A percentile compares a stretch with the other conserved stretches of the same genome.
Evolutionary conservation across 2,329 filamentous ascomycete genomes (phyloP).

Genomic region (Arthrobotrys iridis): DNA sequence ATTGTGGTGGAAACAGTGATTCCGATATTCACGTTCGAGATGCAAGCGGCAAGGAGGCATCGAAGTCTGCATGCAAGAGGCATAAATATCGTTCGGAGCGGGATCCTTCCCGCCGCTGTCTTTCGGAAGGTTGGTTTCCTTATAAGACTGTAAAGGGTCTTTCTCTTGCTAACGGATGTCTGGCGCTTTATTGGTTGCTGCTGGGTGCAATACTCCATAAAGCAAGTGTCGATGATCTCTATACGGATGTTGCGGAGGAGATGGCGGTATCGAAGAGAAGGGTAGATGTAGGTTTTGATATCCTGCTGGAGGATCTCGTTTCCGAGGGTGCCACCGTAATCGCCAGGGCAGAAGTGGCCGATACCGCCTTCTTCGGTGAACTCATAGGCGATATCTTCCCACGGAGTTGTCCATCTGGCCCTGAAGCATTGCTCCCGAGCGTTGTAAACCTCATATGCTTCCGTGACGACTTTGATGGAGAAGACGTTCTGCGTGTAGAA

Average conservation of each 20-base stretch:
- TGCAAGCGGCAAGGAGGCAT: conserved; percentile 26
- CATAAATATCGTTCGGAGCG: conserved; percentile 30
- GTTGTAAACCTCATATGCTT: conserved; percentile 14
- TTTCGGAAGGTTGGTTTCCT: conserved; percentile 4
- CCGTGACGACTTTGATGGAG: conserved; percentile 34
- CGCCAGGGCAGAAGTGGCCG: conserved; percentile 34
- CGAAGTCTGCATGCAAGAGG: conserved; percentile 28
- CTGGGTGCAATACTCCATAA: conserved; percentile 24
- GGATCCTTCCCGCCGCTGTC: background rate
- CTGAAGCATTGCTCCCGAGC: conserved; percentile 37
- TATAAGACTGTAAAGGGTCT: background rate
- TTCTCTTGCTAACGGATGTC: conserved; percentile 7
- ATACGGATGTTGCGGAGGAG: conserved; percentile 36
- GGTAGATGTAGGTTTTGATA: conserved; percentile 40
- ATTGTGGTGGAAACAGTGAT: conserved; percentile 30
- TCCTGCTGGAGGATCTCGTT: conserved; percentile 37
- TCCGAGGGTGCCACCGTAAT: conserved; percentile 34
- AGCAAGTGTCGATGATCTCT: conserved; percentile 39
- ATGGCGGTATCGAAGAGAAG: conserved; percentile 33
- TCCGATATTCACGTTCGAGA: conserved; percentile 8
- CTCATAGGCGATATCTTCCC: conserved; percentile 37
- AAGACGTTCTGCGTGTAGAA: conserved; percentile 37
- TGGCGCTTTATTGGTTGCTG: background rate
- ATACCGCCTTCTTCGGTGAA: conserved; percentile 37
- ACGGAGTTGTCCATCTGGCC: conserved; percentile 35